phyloP scores from a whole-genome alignment of 352 stramenopile genomes.

The Phytophthora pseudosyringae region DNA sequence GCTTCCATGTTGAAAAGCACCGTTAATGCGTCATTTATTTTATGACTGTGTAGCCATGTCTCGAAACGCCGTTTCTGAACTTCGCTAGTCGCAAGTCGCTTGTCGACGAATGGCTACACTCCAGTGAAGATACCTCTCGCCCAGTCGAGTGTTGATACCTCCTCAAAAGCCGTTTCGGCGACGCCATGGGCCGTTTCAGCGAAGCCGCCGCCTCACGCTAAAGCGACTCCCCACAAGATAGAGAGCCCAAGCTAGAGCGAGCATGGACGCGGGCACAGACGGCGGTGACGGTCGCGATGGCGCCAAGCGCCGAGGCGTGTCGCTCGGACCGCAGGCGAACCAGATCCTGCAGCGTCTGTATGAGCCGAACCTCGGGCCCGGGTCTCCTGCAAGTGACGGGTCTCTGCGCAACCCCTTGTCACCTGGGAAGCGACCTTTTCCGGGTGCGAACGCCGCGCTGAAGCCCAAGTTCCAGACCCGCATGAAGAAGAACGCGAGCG shows the following conservation, averaged over 20 bases:
- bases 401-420: conserved; percentile 5
- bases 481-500: conserved; percentile 60
- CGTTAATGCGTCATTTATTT: too few relatives aligned
- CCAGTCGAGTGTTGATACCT: conserved; percentile 12
- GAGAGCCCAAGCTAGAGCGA: background rate
- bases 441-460: conserved; percentile 26
- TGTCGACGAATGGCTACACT: conserved; percentile 16
- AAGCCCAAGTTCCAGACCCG: conserved; percentile 51
- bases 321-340: conserved; percentile 57
- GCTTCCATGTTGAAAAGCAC: too few relatives aligned
- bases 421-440: conserved; percentile 6
- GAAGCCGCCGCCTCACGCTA: background rate
- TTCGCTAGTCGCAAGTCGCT: conserved; percentile 20
- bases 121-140: conserved; percentile 10
- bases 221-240: conserved; percentile 23
- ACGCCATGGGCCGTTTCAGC: background rate
- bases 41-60: too few relatives aligned
- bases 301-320: conserved; percentile 55
- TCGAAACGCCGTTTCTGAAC: conserved; percentile 9
- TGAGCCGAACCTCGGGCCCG: conserved; percentile 61
- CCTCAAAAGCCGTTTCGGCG: conserved; percentile 6
- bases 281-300: conserved; percentile 45
- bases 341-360: conserved; percentile 77
- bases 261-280: conserved; percentile 8
- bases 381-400: conserved; percentile 1